Conservation (phyloP, 2,329 filamentous ascomycete species). For the Colletotrichum truncatum region DNA sequence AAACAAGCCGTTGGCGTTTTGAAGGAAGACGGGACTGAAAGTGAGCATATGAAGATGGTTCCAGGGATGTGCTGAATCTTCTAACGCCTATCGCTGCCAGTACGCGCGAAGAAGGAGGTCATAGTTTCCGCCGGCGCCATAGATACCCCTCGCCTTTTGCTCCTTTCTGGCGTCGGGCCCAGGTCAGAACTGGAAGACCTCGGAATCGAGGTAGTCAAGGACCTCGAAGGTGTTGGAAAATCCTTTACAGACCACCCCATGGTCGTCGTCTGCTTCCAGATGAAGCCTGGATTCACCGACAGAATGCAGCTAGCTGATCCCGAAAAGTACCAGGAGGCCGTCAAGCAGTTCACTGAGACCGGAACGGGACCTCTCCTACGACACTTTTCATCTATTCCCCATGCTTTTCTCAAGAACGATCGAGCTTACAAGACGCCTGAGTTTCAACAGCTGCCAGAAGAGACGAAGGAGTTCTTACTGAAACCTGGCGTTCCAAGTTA, state of each 20-base stretch:
- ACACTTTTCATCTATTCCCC: constrained; percentile 16
- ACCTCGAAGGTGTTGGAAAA: background rate
- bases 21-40: constrained; percentile 1
- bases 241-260: constrained; percentile 32
- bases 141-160: constrained; percentile 63
- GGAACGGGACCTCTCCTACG: constrained; percentile 4
- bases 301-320: constrained; percentile 8
- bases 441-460: background rate
- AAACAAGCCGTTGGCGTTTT: constrained; percentile 70
- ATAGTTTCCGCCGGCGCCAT: constrained; percentile 73
- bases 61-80: no score
- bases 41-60: background rate
- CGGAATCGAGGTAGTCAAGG: background rate
- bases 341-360: background rate
- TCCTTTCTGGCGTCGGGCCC: constrained; percentile 23
- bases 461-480: background rate
- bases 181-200: background rate
- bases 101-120: constrained; percentile 68
- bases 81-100: background rate
- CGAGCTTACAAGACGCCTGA: background rate
- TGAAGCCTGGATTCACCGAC: constrained; percentile 15
- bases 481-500: constrained; percentile 3
- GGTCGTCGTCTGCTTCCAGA: constrained; percentile 22
- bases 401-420: constrained; percentile 19
- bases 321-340: constrained; percentile 6